phyloP scores from a whole-genome alignment of 208 protist genomes.

The Leishmania lainsoni region DNA sequence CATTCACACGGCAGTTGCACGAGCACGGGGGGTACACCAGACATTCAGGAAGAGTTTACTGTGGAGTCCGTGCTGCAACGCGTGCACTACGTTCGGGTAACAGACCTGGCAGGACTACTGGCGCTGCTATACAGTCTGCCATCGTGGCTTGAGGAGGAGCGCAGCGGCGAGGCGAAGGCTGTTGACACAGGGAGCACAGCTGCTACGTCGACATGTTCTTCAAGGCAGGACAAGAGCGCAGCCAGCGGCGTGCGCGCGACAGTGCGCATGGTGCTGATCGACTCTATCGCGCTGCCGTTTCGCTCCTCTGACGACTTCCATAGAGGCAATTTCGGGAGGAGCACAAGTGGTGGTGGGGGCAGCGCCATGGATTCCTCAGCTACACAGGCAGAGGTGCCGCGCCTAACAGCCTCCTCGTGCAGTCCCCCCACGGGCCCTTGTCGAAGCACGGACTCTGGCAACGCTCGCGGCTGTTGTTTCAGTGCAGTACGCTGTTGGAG shows the following conservation, averaged over 20 bases:
- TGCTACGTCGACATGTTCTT: background rate
- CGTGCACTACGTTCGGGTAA: constrained; percentile 73
- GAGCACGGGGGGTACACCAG: background rate
- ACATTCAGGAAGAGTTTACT: constrained; percentile 9
- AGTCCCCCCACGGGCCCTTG: background rate
- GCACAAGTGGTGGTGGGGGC: background rate
- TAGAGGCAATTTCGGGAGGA: background rate
- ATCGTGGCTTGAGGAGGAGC: constrained; percentile 6
- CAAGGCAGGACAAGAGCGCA: background rate
- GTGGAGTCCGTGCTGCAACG: constrained; percentile 61
- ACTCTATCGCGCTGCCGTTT: constrained; percentile 90
- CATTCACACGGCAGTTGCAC: too few relatives aligned
- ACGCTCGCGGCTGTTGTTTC: constrained; percentile 61
- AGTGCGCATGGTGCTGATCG: constrained; percentile 78
- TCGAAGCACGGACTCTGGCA: constrained; percentile 35
- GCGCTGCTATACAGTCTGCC: constrained; percentile 55
- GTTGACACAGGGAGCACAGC: background rate
- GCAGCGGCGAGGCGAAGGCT: background rate
- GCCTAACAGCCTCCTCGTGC: background rate
- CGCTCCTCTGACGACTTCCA: constrained; percentile 32
- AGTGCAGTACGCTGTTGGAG: constrained; percentile 60
- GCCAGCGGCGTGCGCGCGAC: background rate
- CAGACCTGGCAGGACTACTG: constrained; percentile 57
- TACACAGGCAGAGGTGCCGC: too few relatives aligned
- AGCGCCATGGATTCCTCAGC: background rate